Evolutionary conservation across 2,329 filamentous ascomycete genomes (phyloP).

Genomic region (Ophiostoma sp.): DNA sequence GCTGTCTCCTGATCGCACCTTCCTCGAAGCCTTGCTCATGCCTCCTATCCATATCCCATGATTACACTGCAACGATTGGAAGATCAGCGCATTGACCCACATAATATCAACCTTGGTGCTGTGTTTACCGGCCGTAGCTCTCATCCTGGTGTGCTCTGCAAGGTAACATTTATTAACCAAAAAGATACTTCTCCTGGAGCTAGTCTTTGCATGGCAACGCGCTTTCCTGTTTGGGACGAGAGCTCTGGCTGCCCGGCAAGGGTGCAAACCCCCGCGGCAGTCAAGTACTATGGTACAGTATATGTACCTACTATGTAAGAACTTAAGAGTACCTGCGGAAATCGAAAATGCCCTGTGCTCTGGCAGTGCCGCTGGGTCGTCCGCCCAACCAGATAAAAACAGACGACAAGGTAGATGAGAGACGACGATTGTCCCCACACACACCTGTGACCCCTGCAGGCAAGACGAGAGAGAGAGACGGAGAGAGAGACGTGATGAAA

Average conservation of each 20-base stretch:
- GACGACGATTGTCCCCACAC: conserved; percentile 12
- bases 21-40: neutral
- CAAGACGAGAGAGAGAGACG: neutral
- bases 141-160: neutral
- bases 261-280: neutral
- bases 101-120: conserved; percentile 17
- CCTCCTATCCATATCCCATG: neutral
- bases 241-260: neutral
- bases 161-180: no score
- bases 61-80: neutral
- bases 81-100: conserved; percentile 20
- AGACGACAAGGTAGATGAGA: conserved; percentile 13
- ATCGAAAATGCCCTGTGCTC: neutral
- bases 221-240: neutral
- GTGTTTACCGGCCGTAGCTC: conserved; percentile 11
- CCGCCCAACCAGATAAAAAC: conserved; percentile 25
- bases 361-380: conserved; percentile 20
- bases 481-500: neutral
- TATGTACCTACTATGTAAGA: neutral
- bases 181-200: conserved; percentile 3
- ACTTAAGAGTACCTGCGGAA: neutral
- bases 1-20: neutral
- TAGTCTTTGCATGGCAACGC: neutral
- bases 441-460: conserved; percentile 16
- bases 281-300: neutral